Evolutionary conservation across 2,329 filamentous ascomycete species (phyloP).

Genomic region (Fusarium pseudograminearum): DNA sequence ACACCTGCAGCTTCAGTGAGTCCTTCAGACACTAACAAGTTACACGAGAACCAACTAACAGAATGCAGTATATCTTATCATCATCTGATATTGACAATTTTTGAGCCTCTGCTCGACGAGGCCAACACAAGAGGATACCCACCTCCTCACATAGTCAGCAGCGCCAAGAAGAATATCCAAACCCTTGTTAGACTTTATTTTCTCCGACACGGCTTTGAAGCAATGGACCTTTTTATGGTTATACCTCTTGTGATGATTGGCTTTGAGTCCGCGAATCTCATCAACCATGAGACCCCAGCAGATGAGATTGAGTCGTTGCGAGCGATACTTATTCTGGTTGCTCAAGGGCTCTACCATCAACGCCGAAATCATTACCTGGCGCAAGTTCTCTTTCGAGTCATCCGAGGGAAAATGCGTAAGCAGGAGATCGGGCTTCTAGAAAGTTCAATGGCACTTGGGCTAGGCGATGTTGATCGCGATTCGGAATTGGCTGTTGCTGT

Average conservation of each 20-base stretch:
- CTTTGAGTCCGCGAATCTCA: constrained; percentile 45
- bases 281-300: constrained; percentile 29
- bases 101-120: constrained; percentile 41
- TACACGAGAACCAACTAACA: not conserved
- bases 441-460: constrained; percentile 32
- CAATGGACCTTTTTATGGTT: constrained; percentile 49
- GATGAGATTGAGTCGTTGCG: constrained; percentile 45
- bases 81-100: constrained; percentile 45
- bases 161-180: constrained; percentile 38
- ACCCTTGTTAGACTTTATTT: constrained; percentile 50
- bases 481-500: constrained; percentile 43
- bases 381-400: constrained; percentile 50
- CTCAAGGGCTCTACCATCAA: constrained; percentile 51
- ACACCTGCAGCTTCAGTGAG: constrained; percentile 55
- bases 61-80: constrained; percentile 42
- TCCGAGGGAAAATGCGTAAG: constrained; percentile 51
- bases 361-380: constrained; percentile 52
- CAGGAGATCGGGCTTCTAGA: constrained; percentile 43
- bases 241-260: constrained; percentile 51
- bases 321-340: constrained; percentile 52
- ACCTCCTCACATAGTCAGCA: constrained; percentile 38
- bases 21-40: not conserved
- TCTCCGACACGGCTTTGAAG: constrained; percentile 51
- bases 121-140: not conserved
- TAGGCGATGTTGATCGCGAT: constrained; percentile 36